These are phyloP conservation scores for Trichosporon inkin DNA, from an alignment of 1,284 basidiomycete genomes.

Conservation along the genomic window DNA sequence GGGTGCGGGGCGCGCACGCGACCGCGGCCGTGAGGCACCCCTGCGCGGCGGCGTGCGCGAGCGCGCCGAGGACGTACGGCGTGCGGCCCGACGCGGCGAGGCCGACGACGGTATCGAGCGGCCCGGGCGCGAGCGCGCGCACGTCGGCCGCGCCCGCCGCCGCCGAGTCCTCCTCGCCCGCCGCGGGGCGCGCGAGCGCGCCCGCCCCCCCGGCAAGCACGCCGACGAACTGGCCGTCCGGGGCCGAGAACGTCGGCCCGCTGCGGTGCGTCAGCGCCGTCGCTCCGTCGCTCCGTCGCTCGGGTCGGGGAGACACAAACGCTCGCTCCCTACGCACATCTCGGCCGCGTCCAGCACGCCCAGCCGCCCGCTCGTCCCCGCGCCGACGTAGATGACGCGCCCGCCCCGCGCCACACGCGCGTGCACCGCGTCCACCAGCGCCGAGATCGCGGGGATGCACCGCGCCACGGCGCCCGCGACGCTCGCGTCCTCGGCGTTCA, in stretches of 20 bases:
- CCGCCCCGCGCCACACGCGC: conserved; percentile 21
- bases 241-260: conserved; percentile 27
- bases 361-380: conserved; percentile 23
- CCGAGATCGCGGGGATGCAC: conserved; percentile 18
- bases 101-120: conserved; percentile 24
- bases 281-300: too few species aligned
- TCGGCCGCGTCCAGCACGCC: conserved; percentile 30
- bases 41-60: conserved; percentile 13
- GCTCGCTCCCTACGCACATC: too few species aligned
- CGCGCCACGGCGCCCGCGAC: conserved; percentile 20
- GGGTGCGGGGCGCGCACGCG: conserved; percentile 16
- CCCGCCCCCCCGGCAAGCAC: conserved; percentile 23
- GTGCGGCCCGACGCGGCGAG: conserved; percentile 25
- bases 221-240: conserved; percentile 21
- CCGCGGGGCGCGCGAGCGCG: conserved; percentile 23
- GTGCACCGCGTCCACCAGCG: conserved; percentile 22
- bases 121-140: conserved; percentile 9
- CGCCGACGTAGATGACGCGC: conserved; percentile 26
- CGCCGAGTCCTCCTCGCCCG: conserved; percentile 26
- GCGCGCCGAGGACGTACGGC: conserved; percentile 26
- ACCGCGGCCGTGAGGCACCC: conserved; percentile 23
- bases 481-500: conserved; percentile 25
- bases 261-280: conserved; percentile 13
- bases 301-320: too few species aligned
- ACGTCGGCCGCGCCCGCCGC: conserved; percentile 14